Evolutionary conservation across 2,329 filamentous ascomycete species (phyloP), one percentile per base, ranked within the genome.

Genomic region (Lasiodiplodia sp.): DNA sequence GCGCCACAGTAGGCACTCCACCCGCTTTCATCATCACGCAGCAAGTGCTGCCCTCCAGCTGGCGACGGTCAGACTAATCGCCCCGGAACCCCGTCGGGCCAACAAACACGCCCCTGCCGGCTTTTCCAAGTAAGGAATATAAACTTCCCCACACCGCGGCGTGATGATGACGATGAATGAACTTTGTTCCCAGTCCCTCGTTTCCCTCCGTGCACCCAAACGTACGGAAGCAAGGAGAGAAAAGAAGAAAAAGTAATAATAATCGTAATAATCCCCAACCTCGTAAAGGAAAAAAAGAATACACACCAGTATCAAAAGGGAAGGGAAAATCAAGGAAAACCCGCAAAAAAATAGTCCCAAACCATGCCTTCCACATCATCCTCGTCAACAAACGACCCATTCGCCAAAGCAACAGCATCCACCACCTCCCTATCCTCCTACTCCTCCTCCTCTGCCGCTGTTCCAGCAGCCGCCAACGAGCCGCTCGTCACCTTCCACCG

Each of bases 401-500:
- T 53, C 51, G 51, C 51, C 10, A 53, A 53, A 47, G 44, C 44
- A 8, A 16, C 44, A 14, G 44, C 55, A 34, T 31, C 28, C 38
- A n/a, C 8, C 31, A 23, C n/a, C 11, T 16, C 44, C 51, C 7
- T 31, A 37, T 56, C 16, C 10, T 34, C 53, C 12, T 11, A 55
- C 66, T 18, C 55, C 14, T 11, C 55, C 31, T 47, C 49, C 56
- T 38, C 47, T 0, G 18, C 2, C 7, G 18, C 40, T 6, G 18
- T n/a, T n/a, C 18, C 44, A 2, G n/a, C 5, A 28, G 28, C 28
- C 28, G 1, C 10, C 40, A 16, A 6, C 47, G 57, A 28, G 23
- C 47, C 57, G 2, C 37, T 37, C 34, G 21, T 49, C 8, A 64
- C 60, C 47, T 52, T 64, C 60, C 60, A 64, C 34, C 44, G 47